Evolutionary conservation across 2,329 filamentous ascomycete genomes (phyloP).

Genomic region (Trichoderma sp.): DNA sequence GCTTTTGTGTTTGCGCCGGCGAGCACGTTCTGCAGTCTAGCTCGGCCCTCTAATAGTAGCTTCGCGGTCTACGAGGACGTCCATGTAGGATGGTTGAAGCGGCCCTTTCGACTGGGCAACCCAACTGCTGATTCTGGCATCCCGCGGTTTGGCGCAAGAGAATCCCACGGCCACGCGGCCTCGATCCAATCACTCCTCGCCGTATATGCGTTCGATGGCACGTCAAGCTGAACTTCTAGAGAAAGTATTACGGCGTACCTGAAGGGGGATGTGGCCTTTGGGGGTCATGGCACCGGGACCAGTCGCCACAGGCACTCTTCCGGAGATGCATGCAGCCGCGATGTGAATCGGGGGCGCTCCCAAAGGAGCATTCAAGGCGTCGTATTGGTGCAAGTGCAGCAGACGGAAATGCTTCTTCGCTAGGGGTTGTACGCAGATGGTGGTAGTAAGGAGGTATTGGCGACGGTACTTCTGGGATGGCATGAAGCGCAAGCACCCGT

Average conservation of each 20-base stretch:
- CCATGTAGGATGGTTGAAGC: not conserved
- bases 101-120: constrained; percentile 3
- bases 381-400: not conserved
- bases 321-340: constrained; percentile 18
- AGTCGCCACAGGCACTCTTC: not conserved
- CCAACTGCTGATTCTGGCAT: constrained; percentile 17
- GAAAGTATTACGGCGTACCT: not conserved
- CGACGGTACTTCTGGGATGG: not conserved
- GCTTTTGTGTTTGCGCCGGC: no score
- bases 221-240: not conserved
- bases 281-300: not conserved
- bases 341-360: not conserved
- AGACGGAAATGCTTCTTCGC: not conserved
- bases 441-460: not conserved
- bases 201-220: not conserved
- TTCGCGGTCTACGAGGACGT: no score
- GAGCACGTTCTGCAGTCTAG: not conserved
- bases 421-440: not conserved
- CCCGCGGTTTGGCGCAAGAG: constrained; percentile 5
- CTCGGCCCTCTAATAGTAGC: not conserved
- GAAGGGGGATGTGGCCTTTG: constrained; percentile 3
- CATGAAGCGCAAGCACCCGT: constrained; percentile 10
- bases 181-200: not conserved
- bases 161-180: constrained; percentile 1
- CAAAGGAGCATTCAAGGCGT: not conserved